Percentiles rank a stretch among this genome's conserved stretches.
Evolutionary conservation across 345 rosid genomes (phyloP).

Genomic region (Arabidopsis thaliana): TAIR10.1 NC_003074.8:23098501-23099000

Average conservation of each 20-base stretch:
- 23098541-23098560: slow-evolving; percentile 78
- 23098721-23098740: neutral
- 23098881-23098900: neutral
- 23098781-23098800: neutral
- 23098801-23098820: neutral
- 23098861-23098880: neutral
- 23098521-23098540: slow-evolving; percentile 75
- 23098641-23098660: slow-evolving; percentile 6
- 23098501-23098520: slow-evolving; percentile 62
- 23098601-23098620: slow-evolving; percentile 49
- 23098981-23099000: neutral
- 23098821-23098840: neutral
- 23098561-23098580: slow-evolving; percentile 76
- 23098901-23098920: neutral
- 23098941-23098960: neutral
- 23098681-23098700: slow-evolving; percentile 10
- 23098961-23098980: neutral
- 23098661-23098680: slow-evolving; percentile 9
- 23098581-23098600: slow-evolving; percentile 91
- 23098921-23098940: too few species aligned
- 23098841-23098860: neutral
- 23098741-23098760: neutral
- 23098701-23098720: neutral
- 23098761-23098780: neutral
- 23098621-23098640: slow-evolving; percentile 42